phyloP scores from a whole-genome alignment of 2,329 filamentous ascomycete genomes.

The Myriosclerotinia scirpicola region DNA sequence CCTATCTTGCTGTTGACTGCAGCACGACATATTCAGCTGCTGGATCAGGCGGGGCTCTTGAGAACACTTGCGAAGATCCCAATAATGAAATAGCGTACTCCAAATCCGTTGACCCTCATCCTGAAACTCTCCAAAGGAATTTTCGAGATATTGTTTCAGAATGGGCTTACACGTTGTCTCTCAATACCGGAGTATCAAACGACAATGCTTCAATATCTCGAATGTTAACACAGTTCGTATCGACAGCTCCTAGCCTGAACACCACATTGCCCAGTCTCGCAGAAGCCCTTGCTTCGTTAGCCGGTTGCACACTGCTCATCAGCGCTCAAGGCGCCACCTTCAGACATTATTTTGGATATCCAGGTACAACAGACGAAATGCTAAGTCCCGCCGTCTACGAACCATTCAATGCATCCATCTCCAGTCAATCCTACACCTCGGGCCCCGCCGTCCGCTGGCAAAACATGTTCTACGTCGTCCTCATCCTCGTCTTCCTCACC shows the following conservation, averaged over 20 bases:
- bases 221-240: conserved; percentile 56
- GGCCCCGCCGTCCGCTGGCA: conserved; percentile 63
- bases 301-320: conserved; percentile 64
- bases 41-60: conserved; percentile 59
- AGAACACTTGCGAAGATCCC: conserved; percentile 59
- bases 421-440: conserved; percentile 68
- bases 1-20: conserved; percentile 63
- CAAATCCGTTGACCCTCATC: conserved; percentile 43
- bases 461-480: conserved; percentile 64
- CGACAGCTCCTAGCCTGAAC: conserved; percentile 37
- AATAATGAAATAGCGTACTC: conserved; percentile 57
- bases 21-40: conserved; percentile 61
- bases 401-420: conserved; percentile 62
- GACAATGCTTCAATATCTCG: conserved; percentile 59
- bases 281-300: conserved; percentile 71
- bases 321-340: conserved; percentile 61
- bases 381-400: conserved; percentile 52
- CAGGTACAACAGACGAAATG: conserved; percentile 31
- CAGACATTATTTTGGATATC: conserved; percentile 54
- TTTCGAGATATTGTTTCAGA: conserved; percentile 56
- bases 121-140: conserved; percentile 45
- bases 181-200: conserved; percentile 56
- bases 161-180: conserved; percentile 56
- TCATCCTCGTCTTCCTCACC: conserved; percentile 64
- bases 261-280: conserved; percentile 63